Conservation (phyloP, 345 rosid species). For the Isatis tinctoria region DNA sequence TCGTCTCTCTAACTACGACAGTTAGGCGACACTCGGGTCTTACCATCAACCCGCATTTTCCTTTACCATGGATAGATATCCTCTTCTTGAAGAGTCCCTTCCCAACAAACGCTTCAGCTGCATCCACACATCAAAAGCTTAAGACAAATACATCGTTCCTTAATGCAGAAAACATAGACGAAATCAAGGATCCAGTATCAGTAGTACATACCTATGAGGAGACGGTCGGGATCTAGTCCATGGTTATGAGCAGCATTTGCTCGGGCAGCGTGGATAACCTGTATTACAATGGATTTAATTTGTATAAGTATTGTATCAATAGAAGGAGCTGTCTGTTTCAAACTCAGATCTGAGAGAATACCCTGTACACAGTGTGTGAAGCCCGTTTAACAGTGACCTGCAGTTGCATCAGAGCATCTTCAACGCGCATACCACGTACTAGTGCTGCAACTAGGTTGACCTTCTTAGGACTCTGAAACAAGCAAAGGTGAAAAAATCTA, state of each 20-base stretch:
- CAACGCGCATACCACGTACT: conserved; percentile 95
- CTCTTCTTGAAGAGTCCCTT: conserved; percentile 75
- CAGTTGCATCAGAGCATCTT: conserved; percentile 91
- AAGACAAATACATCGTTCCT: neutral
- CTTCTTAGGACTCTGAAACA: conserved; percentile 91
- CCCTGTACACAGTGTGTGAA: conserved; percentile 81
- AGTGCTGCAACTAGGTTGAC: conserved; percentile 88
- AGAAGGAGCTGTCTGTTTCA: neutral
- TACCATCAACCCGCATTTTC: conserved; percentile 51
- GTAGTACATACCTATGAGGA: conserved; percentile 66
- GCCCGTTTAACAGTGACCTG: conserved; percentile 87
- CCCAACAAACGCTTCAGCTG: conserved; percentile 94
- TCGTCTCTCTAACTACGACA: conserved; percentile 75
- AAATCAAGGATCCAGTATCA: neutral
- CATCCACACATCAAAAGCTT: conserved; percentile 23
- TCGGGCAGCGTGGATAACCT: conserved; percentile 93
- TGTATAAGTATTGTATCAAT: neutral
- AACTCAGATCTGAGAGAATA: conserved; percentile 20
- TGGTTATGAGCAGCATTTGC: conserved; percentile 91
- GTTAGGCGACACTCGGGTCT: conserved; percentile 78
- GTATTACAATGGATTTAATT: neutral
- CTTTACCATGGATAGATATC: conserved; percentile 57
- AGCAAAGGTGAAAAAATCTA: neutral
- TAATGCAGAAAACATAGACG: neutral
- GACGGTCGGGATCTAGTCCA: conserved; percentile 77